phyloP scores from a whole-genome alignment of 352 stramenopile species.

The Aphanomyces astaci region DNA sequence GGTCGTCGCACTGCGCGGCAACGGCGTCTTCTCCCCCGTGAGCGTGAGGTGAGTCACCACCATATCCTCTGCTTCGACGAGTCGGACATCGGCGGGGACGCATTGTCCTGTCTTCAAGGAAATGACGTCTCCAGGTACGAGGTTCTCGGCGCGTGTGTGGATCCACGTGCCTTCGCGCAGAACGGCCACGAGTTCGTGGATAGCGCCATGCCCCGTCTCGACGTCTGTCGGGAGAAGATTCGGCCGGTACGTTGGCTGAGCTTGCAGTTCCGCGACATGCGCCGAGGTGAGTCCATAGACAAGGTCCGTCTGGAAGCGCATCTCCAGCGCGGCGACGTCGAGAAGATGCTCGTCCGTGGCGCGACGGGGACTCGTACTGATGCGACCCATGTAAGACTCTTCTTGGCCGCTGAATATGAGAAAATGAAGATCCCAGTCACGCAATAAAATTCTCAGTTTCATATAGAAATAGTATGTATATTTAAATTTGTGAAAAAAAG shows the following conservation, averaged over 20 bases:
- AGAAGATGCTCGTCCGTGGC: conserved; percentile 14
- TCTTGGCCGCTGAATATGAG: background rate
- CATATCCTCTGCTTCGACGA: conserved; percentile 44
- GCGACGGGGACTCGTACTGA: conserved; percentile 10
- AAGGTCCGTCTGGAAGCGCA: conserved; percentile 6
- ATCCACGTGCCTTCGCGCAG: conserved; percentile 47
- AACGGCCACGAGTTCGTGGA: conserved; percentile 51
- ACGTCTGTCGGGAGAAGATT: conserved; percentile 45
- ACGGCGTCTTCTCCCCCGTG: conserved; percentile 16
- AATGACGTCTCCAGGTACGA: conserved; percentile 42
- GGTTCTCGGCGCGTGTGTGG: conserved; percentile 47
- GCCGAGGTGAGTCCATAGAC: background rate
- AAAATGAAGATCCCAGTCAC: background rate
- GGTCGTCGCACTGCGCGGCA: conserved; percentile 28
- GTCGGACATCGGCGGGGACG: conserved; percentile 41
- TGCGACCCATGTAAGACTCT: conserved; percentile 4
- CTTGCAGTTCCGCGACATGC: background rate
- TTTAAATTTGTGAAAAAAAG: background rate
- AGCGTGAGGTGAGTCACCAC: conserved; percentile 39
- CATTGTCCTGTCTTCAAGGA: conserved; percentile 43
- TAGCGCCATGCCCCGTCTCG: conserved; percentile 37
- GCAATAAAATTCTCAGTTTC: background rate
- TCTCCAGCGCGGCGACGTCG: conserved; percentile 8
- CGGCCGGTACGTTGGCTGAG: background rate
- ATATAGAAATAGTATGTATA: background rate